Evolutionary conservation across 2,329 filamentous ascomycete genomes (phyloP), one percentile per base, ranked within the genome.

Genomic region (Alternaria sp.): DNA sequence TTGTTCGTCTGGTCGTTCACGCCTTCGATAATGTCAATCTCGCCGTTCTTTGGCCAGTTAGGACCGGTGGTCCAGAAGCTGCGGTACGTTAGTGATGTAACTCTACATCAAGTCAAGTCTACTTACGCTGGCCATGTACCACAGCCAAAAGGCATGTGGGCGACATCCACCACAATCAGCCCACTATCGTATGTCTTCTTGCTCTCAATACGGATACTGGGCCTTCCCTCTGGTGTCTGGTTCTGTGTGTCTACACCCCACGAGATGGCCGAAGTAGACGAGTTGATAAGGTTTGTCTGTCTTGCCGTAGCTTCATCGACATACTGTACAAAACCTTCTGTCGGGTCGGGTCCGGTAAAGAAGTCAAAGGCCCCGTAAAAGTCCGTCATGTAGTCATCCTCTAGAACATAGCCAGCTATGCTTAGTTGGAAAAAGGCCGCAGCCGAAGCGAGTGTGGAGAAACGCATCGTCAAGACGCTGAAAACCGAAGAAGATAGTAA

Each of bases 101-200:
- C n/a, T 38, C 2, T 30, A 3, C 4, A 14, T n/a, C 7, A 9
- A 30, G 20, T 20, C 14, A 11, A 11, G 2, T 45, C 49, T 40
- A 69, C 72, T 53, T 67, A 74, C 67, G 84, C 84, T 32, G 84
- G 83, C 84, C 85, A 86, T 12, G 81, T 80, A 20, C 84, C 84
- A 62, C 81, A 85, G 32, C 81, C 82, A 10, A 78, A 79, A 1
- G 85, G 85, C 75, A 85, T 84, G 62, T 86, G 84, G 27, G 77
- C 78, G 52, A 86, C 77, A 67, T 86, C 84, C 30, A 81, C 68
- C 3, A 84, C 78, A 36, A 86, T 74, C n/a, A 85, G 73, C 22
- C 84, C 84, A 27, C 74, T 70, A 60, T 81, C 79, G 67, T 84
- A 85, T 11, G 74, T 77, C 45, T 80, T 77, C 61, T 82, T 83